These are phyloP conservation scores for Epithemia pelagica DNA, from an alignment of 108 stramenopile species.

Conservation along the genomic window DNA sequence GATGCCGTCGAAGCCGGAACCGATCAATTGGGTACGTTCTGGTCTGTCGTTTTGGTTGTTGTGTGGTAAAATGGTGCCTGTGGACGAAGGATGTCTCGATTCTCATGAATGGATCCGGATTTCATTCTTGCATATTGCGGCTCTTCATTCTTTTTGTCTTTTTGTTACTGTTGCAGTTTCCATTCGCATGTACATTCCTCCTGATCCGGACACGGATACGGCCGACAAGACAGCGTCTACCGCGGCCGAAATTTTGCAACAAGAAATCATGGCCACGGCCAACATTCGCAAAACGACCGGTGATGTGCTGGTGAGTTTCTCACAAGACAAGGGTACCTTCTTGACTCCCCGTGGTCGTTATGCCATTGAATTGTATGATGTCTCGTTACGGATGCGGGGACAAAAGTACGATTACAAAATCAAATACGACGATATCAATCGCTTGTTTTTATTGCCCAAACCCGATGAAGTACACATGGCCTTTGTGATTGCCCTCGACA, in stretches of 20 bases:
- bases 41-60: neutral
- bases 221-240: conserved; percentile 61
- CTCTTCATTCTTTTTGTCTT: neutral
- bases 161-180: too few relatives aligned
- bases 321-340: conserved; percentile 89
- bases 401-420: conserved; percentile 99
- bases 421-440: conserved; percentile 91
- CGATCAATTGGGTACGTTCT: conserved; percentile 63
- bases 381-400: conserved; percentile 84
- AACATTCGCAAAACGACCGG: conserved; percentile 89
- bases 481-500: conserved; percentile 96
- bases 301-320: conserved; percentile 72
- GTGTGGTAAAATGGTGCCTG: neutral
- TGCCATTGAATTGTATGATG: conserved; percentile 87
- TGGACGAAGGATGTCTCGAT: neutral
- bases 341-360: conserved; percentile 96
- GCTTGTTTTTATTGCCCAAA: conserved; percentile 91
- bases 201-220: conserved; percentile 81
- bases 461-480: conserved; percentile 91
- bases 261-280: conserved; percentile 71
- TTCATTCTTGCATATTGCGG: neutral
- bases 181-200: conserved; percentile 90
- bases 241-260: conserved; percentile 71
- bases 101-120: neutral
- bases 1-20: conserved; percentile 84